phyloP scores from a whole-genome alignment of 345 rosid genomes.

The Ceriops zippeliana region DNA sequence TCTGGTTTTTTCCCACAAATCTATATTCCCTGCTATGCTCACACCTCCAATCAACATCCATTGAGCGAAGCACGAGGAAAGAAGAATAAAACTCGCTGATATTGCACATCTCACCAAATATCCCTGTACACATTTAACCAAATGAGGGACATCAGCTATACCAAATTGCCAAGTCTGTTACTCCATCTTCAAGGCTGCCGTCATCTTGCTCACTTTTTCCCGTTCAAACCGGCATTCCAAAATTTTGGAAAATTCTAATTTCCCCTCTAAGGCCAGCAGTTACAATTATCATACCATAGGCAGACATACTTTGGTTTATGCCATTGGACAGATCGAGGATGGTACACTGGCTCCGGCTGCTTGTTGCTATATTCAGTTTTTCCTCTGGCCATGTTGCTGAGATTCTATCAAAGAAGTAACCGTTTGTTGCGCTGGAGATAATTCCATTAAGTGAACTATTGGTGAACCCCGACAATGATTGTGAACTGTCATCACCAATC shows the following conservation, averaged over 20 bases:
- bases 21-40: constrained; percentile 49
- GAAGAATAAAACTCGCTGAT: constrained; percentile 46
- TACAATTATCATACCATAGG: constrained; percentile 88
- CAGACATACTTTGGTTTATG: constrained; percentile 48
- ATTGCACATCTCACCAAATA: constrained; percentile 66
- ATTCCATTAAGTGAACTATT: constrained; percentile 69
- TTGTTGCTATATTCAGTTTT: constrained; percentile 46
- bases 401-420: constrained; percentile 82
- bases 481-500: constrained; percentile 39
- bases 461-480: constrained; percentile 32
- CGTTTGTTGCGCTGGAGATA: constrained; percentile 70
- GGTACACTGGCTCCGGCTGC: constrained; percentile 46
- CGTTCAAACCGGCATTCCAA: constrained; percentile 76
- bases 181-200: constrained; percentile 8
- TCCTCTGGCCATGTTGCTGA: constrained; percentile 96
- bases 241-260: constrained; percentile 81
- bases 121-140: constrained; percentile 60
- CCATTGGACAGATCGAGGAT: constrained; percentile 54
- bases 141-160: constrained; percentile 17
- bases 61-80: constrained; percentile 46
- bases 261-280: constrained; percentile 86
- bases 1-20: constrained; percentile 26
- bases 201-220: constrained; percentile 15
- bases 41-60: constrained; percentile 33
- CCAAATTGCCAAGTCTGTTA: constrained; percentile 18